phyloP scores from a whole-genome alignment of 2,329 filamentous ascomycete species.

The Apiospora saccharicola region DNA sequence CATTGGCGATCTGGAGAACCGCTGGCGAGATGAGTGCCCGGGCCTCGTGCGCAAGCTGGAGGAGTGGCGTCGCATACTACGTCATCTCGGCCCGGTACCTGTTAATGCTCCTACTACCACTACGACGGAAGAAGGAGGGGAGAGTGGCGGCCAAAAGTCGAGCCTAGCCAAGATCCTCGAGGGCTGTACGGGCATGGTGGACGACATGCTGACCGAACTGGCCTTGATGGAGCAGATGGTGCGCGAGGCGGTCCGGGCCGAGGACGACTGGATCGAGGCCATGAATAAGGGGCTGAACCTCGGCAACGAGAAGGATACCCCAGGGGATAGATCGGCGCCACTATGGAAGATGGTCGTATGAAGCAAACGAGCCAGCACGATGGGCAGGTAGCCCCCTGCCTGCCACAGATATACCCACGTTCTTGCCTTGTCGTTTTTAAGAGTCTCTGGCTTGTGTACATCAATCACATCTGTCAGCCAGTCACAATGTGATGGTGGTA shows the following conservation, averaged over 20 bases:
- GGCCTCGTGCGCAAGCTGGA: conserved; percentile 62
- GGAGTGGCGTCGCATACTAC: conserved; percentile 58
- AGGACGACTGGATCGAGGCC: conserved; percentile 65
- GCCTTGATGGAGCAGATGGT: conserved; percentile 69
- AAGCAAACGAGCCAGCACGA: conserved; percentile 3
- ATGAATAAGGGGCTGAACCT: conserved; percentile 53
- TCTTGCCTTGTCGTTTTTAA: neutral
- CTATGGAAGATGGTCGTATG: conserved; percentile 40
- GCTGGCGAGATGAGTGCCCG: conserved; percentile 67
- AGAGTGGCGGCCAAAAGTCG: conserved; percentile 29
- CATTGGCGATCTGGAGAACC: conserved; percentile 60
- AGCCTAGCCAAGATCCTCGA: conserved; percentile 38
- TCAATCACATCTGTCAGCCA: neutral
- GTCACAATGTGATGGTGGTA: neutral
- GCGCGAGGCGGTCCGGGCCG: conserved; percentile 60
- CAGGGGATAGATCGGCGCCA: conserved; percentile 35
- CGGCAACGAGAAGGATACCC: conserved; percentile 43
- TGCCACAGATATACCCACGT: neutral
- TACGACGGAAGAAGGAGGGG: conserved; percentile 11
- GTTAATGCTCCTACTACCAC: conserved; percentile 26
- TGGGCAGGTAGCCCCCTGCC: neutral
- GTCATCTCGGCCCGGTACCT: conserved; percentile 48
- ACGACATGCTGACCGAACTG: conserved; percentile 69
- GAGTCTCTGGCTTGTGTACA: neutral
- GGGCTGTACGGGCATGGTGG: conserved; percentile 52